These are phyloP conservation scores for Ogataea corticis DNA, from an alignment of 805 yeast genomes.

Conservation along the genomic window DNA sequence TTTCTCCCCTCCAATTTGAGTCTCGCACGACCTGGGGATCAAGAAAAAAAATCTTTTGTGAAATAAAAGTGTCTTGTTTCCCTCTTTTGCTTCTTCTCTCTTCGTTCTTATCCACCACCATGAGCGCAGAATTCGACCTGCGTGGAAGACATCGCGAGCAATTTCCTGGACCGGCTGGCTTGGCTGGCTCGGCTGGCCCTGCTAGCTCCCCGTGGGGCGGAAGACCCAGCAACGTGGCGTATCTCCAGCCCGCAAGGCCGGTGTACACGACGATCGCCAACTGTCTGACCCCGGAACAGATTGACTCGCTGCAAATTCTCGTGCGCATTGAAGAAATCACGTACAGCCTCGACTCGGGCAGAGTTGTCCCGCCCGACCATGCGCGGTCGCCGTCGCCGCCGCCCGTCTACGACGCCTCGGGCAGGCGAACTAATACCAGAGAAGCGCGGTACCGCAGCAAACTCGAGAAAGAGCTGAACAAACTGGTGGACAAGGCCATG, in stretches of 20 bases:
- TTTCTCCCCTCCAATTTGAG: background rate
- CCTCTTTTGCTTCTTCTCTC: background rate
- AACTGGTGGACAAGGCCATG: constrained; percentile 72
- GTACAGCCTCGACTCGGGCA: constrained; percentile 51
- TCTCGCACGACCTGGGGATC: background rate
- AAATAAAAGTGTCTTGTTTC: background rate
- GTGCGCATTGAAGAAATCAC: constrained; percentile 82
- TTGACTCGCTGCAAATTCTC: constrained; percentile 67
- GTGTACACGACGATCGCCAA: constrained; percentile 20
- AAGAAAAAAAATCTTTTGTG: background rate
- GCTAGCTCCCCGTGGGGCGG: constrained; percentile 22
- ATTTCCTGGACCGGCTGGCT: too few species aligned
- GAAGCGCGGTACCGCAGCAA: constrained; percentile 62
- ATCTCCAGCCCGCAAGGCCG: constrained; percentile 15
- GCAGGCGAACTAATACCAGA: constrained; percentile 84
- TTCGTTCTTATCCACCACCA: background rate
- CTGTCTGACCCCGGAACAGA: constrained; percentile 70
- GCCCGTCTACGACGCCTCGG: constrained; percentile 81
- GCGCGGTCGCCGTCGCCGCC: constrained; percentile 83
- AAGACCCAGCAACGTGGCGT: constrained; percentile 8
- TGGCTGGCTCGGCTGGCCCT: too few species aligned
- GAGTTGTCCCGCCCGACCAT: constrained; percentile 50
- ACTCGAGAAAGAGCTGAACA: constrained; percentile 78
- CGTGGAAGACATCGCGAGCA: constrained; percentile 15
- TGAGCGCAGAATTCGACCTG: background rate